Evolutionary conservation across 345 rosid genomes (phyloP).

Genomic region (Laguncularia racemosa): DNA sequence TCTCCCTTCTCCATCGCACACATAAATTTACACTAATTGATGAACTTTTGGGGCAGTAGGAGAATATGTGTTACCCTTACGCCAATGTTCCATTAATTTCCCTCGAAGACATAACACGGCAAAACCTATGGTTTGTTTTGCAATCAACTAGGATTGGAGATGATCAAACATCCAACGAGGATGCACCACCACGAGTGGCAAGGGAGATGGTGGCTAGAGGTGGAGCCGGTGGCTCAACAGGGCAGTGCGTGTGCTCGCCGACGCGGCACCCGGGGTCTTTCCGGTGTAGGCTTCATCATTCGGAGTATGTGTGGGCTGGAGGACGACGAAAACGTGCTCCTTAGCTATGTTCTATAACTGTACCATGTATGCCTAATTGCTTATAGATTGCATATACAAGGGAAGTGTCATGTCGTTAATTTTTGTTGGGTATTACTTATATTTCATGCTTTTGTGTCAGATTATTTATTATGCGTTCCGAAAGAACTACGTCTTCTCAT

Average conservation of each 20-base stretch:
- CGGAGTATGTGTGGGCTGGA: conserved; percentile 13
- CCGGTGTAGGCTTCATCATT: conserved; percentile 14
- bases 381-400: too few relatives aligned
- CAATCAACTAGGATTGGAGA: neutral
- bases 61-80: conserved; percentile 5
- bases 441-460: too few relatives aligned
- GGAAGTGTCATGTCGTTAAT: too few relatives aligned
- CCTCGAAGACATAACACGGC: conserved; percentile 3
- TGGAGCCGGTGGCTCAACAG: conserved; percentile 11
- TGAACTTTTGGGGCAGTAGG: neutral
- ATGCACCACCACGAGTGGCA: neutral
- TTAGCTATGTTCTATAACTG: too few relatives aligned
- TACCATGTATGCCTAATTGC: too few relatives aligned
- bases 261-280: conserved; percentile 15
- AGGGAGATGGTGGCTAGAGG: conserved; percentile 11
- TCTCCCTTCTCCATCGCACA: neutral
- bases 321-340: neutral
- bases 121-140: conserved; percentile 13
- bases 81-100: conserved; percentile 18
- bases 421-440: too few relatives aligned
- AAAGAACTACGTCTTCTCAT: too few relatives aligned
- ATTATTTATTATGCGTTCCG: too few relatives aligned
- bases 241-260: conserved; percentile 16
- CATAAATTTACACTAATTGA: neutral
- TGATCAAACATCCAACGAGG: neutral